These are phyloP conservation scores for Globisporangium barbulae DNA, from an alignment of 352 stramenopile genomes.

Conservation along the genomic window DNA sequence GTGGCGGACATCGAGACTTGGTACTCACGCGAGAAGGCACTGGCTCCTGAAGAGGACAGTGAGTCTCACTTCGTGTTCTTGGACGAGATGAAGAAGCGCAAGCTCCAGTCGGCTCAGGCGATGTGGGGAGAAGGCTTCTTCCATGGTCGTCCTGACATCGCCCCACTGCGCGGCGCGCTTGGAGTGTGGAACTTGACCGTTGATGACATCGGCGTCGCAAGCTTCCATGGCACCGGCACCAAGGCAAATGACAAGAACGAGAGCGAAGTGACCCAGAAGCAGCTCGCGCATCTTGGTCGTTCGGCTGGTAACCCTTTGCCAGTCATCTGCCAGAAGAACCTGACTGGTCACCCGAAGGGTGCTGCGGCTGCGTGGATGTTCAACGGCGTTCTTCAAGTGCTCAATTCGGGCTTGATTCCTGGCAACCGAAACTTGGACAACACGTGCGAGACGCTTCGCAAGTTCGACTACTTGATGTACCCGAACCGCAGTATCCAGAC, in stretches of 20 bases:
- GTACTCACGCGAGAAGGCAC: slow-evolving; percentile 54
- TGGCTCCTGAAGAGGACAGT: slow-evolving; percentile 28
- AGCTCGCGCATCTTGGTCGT: slow-evolving; percentile 74
- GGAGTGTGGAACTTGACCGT: slow-evolving; percentile 75
- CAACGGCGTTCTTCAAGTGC: slow-evolving; percentile 78
- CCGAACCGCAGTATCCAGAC: slow-evolving; percentile 81
- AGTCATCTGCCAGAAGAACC: slow-evolving; percentile 79
- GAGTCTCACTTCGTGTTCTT: slow-evolving; percentile 45
- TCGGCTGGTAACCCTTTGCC: slow-evolving; percentile 71
- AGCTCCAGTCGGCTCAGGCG: slow-evolving; percentile 60
- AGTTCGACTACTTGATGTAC: slow-evolving; percentile 80
- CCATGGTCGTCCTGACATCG: slow-evolving; percentile 51
- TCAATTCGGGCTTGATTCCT: slow-evolving; percentile 73
- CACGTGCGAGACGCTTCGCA: slow-evolving; percentile 56
- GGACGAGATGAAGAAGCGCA: slow-evolving; percentile 63
- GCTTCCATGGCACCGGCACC: slow-evolving; percentile 84
- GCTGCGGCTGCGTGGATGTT: slow-evolving; percentile 81
- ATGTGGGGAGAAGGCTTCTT: slow-evolving; percentile 76
- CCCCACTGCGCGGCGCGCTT: slow-evolving; percentile 71
- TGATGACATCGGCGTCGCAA: slow-evolving; percentile 79
- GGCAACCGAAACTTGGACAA: slow-evolving; percentile 86
- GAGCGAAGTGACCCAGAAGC: slow-evolving; percentile 84
- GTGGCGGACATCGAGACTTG: slow-evolving; percentile 69
- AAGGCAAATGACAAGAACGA: slow-evolving; percentile 88
- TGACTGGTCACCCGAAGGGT: slow-evolving; percentile 83